A percentile compares a stretch with the other conserved stretches of the same genome.
phyloP scores from a whole-genome alignment of 2,329 filamentous ascomycete genomes.

The Diplocarpon mali region DNA sequence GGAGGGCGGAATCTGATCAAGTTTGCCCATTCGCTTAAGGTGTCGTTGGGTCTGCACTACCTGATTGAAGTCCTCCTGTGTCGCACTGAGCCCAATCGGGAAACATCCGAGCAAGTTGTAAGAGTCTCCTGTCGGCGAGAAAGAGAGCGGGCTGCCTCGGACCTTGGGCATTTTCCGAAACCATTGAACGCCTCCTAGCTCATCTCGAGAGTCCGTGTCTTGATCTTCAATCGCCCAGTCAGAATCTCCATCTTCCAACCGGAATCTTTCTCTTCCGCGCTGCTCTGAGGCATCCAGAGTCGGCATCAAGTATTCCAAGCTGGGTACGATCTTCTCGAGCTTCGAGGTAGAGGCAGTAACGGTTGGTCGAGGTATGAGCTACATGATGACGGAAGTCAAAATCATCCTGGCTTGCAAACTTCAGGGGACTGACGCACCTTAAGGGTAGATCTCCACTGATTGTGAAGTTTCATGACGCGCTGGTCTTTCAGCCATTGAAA shows the following conservation, averaged over 20 bases:
- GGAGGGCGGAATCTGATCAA: conserved; percentile 1
- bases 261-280: not conserved
- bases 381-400: not conserved
- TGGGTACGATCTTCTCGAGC: conserved; percentile 2
- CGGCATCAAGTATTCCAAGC: conserved; percentile 1
- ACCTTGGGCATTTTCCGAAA: conserved; percentile 2
- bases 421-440: not conserved
- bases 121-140: conserved; percentile 2
- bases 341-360: not conserved
- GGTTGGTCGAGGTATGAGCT: not conserved
- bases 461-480: conserved; percentile 3
- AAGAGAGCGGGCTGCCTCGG: conserved; percentile 2
- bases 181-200: not conserved
- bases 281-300: not conserved
- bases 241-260: too few relatives aligned
- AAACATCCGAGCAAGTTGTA: conserved; percentile 3
- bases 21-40: not conserved
- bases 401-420: too few relatives aligned
- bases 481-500: conserved; percentile 6
- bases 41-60: conserved; percentile 3
- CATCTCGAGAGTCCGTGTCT: not conserved
- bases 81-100: conserved; percentile 1
- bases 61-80: conserved; percentile 1
- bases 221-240: too few relatives aligned
- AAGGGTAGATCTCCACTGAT: conserved; percentile 1